These are phyloP conservation scores for Paraconiothyrium sp. DNA, from an alignment of 2,329 filamentous ascomycete species.

Conservation along the genomic window DNA sequence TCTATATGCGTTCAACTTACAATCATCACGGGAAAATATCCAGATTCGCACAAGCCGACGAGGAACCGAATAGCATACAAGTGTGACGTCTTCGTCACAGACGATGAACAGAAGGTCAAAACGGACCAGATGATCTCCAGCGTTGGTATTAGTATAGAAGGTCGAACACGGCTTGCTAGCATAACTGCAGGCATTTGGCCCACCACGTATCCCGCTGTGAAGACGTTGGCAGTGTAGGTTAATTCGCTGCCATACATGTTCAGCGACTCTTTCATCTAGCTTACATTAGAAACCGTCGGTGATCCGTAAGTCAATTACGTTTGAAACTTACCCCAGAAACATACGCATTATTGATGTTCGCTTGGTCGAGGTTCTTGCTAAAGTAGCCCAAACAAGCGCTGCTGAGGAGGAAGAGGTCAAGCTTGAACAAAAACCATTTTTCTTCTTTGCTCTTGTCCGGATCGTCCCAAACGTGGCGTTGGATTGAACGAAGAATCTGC, in stretches of 20 bases:
- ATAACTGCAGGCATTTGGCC: constrained; percentile 42
- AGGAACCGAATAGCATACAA: constrained; percentile 49
- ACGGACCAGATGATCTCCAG: constrained; percentile 43
- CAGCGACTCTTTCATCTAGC: constrained; percentile 42
- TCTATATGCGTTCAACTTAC: constrained; percentile 15
- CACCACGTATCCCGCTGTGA: constrained; percentile 42
- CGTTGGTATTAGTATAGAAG: constrained; percentile 42
- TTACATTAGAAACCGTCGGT: neutral
- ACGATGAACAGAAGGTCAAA: constrained; percentile 32
- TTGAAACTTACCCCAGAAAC: constrained; percentile 36
- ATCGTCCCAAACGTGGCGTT: constrained; percentile 34
- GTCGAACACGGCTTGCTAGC: constrained; percentile 33
- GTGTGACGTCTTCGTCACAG: constrained; percentile 35
- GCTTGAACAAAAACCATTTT: constrained; percentile 41
- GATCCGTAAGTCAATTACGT: neutral
- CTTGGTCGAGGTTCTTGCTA: constrained; percentile 38
- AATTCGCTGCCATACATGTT: constrained; percentile 42
- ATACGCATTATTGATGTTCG: constrained; percentile 43
- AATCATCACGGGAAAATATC: constrained; percentile 42
- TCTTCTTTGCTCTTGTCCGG: constrained; percentile 29
- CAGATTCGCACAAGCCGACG: constrained; percentile 37
- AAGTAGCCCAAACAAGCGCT: constrained; percentile 39
- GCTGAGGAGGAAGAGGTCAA: constrained; percentile 39
- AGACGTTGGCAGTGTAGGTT: constrained; percentile 41
- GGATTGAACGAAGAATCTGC: constrained; percentile 24